phyloP scores from a whole-genome alignment of 2,329 filamentous ascomycete species.

The Fusarium sp. region DNA sequence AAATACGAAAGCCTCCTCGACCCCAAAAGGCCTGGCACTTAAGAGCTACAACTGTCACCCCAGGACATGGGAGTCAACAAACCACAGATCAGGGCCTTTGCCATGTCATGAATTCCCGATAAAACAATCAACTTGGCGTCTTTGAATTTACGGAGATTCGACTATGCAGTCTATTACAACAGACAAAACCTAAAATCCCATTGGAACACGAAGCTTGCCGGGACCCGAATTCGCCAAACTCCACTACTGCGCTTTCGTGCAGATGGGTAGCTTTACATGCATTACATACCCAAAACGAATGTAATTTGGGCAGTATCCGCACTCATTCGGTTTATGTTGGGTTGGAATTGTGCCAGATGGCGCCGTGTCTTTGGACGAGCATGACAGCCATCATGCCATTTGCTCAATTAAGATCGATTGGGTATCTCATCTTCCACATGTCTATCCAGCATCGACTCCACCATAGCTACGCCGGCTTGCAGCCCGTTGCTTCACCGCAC shows the following conservation, averaged over 20 bases:
- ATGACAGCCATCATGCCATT: slow-evolving; percentile 43
- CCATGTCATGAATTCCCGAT: neutral
- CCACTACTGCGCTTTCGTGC: slow-evolving; percentile 44
- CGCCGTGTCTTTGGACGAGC: slow-evolving; percentile 61
- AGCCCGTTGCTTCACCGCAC: slow-evolving; percentile 43
- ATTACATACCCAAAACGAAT: slow-evolving; percentile 40
- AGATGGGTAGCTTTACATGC: slow-evolving; percentile 40
- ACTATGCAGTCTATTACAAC: slow-evolving; percentile 36
- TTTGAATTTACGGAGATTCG: slow-evolving; percentile 7
- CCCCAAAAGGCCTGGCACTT: slow-evolving; percentile 5
- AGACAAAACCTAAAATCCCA: slow-evolving; percentile 42
- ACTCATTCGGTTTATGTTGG: slow-evolving; percentile 44
- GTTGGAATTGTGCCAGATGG: slow-evolving; percentile 61
- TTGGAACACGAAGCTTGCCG: slow-evolving; percentile 44
- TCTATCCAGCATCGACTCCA: slow-evolving; percentile 41
- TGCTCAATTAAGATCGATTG: slow-evolving; percentile 44
- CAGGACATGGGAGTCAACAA: slow-evolving; percentile 10
- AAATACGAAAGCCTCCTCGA: slow-evolving; percentile 76
- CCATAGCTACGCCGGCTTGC: slow-evolving; percentile 31
- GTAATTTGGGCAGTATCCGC: slow-evolving; percentile 43
- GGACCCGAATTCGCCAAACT: slow-evolving; percentile 43
- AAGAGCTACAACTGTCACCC: slow-evolving; percentile 1
- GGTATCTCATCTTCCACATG: slow-evolving; percentile 48
- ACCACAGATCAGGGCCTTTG: slow-evolving; percentile 12
- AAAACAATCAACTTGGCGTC: slow-evolving; percentile 27